Evolutionary conservation across 495 filamentous ascomycete genomes (phyloP), one percentile per base, ranked within the genome.

Genomic region (Aspergillus panamensis): DNA sequence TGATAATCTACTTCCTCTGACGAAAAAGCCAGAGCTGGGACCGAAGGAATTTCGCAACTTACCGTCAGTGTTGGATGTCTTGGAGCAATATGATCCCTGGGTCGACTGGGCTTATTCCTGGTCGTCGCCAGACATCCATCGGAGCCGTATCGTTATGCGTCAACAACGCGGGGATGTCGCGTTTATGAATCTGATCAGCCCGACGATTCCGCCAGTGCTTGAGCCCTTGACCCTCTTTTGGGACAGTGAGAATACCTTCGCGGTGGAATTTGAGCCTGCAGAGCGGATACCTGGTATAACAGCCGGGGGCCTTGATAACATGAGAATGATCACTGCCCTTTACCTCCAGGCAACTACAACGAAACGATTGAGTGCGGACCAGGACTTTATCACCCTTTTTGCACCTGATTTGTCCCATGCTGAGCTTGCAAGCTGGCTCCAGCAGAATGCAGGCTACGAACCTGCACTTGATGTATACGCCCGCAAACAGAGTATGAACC

Each of bases 1-100:
- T 50, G 82, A 96, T 42, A 83, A 96, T 60, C 76, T 97, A 1
- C 74, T 96, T 53, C 93, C 94, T 1, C 32, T 72, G 50, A 69
- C 63, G 1, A 55, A 64, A 10, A 71, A 66, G 30, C 55, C 62
- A 6, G 69, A 70, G 29, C 57, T 69, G 4, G 50, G 47, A 2
- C 43, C 53, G 13, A 49, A 54, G 3, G 56, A 67, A 8, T 33
- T 59, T 10, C 21, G 3, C 19, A 16, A 20, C 8, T 13, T 70
- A 2, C 69, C 72, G 0, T 50, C 70, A 0, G 45, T 84, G 9
- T 66, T 80, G 9, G 63, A 76, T 16, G 86, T 87, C 3, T 70
- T 75, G 9, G 78, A 75, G 35, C 77, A 81, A 60, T 74, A 84
- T 52, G 82, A 88, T 62, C 88, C 89, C 0, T 95, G 87, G 86